Evolutionary conservation across 164 flowering plant species (phyloP).

Genomic region (Amborella trichopoda): DNA sequence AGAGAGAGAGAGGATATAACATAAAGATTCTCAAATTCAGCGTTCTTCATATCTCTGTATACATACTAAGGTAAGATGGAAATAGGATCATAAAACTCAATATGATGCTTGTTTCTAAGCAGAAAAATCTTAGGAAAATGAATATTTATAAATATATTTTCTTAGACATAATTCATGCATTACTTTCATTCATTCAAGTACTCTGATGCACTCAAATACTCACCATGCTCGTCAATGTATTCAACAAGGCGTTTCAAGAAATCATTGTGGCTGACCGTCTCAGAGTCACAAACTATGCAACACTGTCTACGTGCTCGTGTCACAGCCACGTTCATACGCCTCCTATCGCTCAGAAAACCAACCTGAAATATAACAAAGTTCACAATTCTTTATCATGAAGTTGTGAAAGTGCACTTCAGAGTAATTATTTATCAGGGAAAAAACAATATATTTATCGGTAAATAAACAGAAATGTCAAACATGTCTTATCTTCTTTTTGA

Average conservation of each 20-base stretch:
- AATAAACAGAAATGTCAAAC: no score
- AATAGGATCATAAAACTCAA: neutral
- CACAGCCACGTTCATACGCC: conserved; percentile 99
- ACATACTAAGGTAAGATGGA: neutral
- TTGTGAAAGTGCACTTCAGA: no score
- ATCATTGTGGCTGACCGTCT: conserved; percentile 67
- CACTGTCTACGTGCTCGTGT: conserved; percentile 98
- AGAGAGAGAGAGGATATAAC: neutral
- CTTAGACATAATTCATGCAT: neutral
- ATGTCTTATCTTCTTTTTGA: neutral
- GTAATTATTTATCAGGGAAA: no score
- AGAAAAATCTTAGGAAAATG: neutral
- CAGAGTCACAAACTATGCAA: conserved; percentile 89
- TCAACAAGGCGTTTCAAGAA: conserved; percentile 85
- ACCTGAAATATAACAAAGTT: conserved; percentile 36
- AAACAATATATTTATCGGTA: no score
- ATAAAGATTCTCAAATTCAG: neutral
- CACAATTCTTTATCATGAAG: no score
- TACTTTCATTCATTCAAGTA: conserved; percentile 29
- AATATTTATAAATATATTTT: neutral
- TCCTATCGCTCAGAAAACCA: conserved; percentile 77
- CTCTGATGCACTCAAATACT: conserved; percentile 94
- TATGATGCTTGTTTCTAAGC: neutral
- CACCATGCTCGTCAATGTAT: conserved; percentile 93
- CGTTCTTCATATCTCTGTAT: neutral